phyloP scores from a whole-genome alignment of 23 red algal genomes.

The Chondrus crispus region DNA sequence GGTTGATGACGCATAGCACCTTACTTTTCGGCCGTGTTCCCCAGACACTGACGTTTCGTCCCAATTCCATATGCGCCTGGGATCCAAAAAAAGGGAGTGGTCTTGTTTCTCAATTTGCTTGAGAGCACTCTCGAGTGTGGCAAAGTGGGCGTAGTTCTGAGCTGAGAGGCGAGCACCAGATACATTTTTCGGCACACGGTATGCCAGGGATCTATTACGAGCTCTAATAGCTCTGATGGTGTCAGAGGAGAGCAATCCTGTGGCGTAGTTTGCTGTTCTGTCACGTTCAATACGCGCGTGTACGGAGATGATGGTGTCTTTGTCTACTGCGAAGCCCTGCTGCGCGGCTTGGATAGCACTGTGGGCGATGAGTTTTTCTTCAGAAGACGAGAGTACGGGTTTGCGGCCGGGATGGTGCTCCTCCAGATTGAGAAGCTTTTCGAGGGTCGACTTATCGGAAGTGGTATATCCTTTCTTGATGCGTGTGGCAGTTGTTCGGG shows the following conservation, averaged over 20 bases:
- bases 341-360: no score
- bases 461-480: no score
- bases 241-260: not conserved
- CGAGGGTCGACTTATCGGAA: no score
- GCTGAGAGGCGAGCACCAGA: not conserved
- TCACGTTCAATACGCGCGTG: no score
- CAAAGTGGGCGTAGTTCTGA: not conserved
- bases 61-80: not conserved
- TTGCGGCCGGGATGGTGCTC: no score
- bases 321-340: no score
- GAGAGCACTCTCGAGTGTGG: not conserved
- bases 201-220: not conserved
- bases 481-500: no score
- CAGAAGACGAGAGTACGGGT: no score
- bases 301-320: no score
- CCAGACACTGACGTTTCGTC: not conserved
- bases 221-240: not conserved
- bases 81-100: not conserved
- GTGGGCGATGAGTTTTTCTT: no score
- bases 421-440: no score
- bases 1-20: not conserved
- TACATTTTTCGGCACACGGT: not conserved
- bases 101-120: not conserved
- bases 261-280: not conserved
- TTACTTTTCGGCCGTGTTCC: not conserved